Base-by-base conservation (phyloP, 192 early-diverging fungal genomes). In the Rhizophagus clarus region DNA sequence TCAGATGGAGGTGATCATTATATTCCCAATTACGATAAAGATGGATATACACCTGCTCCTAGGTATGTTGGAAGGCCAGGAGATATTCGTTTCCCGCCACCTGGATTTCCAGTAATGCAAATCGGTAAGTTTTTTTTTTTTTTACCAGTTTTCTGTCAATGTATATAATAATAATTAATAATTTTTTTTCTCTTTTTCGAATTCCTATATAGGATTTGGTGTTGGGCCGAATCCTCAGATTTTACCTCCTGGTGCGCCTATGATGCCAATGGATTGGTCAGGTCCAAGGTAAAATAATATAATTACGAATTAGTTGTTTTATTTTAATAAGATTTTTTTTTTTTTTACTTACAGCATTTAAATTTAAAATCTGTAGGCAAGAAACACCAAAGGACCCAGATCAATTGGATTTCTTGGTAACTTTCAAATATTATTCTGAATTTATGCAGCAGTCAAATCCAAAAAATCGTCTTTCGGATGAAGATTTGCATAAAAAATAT, bases 21-120 rank as follows among this genome's bases (percentile, higher is more conserved):
- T 81, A 89, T 95, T 72, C 95, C 95, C n/a, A 93, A 95, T 70
- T 96, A 96, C 78, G 93, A 93, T 14, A 90, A 94, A 47, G 94
- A 96, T 47, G 92, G 92, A 6, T 92, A 93, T 76, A 80, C 82
- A 17, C 92, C 91, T 70, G 89, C 85, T 0, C 89, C 90, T 4
- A 79, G 88, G 29, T 90, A 89, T 78, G 34, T 42, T 37, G 83
- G 82, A 34, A 81, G 84, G 47, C 79, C 82, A 26, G 84, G 84
- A 17, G 84, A 86, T 10, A 56, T 56, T 62, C 77, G 66, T 66
- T 49, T 34, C 47, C 62, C 81, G 34, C 49, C 76, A 24, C 79
- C 72, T 45, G 80, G 80, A 28, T 78, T 75, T 76, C 72, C 72
- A 37, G 74, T 56, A 69, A 45, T 76, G 71, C 31, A 49, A 68